Evolutionary conservation across 805 yeast genomes (phyloP), one percentile per base, ranked within the genome.

Genomic region (Metschnikowia orientalis): DNA sequence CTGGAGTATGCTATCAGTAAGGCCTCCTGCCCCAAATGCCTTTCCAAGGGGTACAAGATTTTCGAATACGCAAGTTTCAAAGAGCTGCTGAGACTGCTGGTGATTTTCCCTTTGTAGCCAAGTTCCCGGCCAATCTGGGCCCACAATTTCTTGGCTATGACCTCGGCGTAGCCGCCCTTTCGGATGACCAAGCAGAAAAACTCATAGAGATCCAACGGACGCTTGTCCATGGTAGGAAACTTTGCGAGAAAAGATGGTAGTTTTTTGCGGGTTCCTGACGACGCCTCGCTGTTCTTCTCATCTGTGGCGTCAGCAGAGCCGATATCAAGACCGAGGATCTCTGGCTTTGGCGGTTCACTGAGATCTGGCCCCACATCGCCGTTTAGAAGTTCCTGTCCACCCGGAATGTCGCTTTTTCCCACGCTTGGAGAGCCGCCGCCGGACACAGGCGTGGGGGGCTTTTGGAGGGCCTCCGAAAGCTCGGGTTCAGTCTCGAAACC

Each of bases 71-170:
- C 73, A 1, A 75, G 56, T 48, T 80, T 75, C 40, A 83, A 59
- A 1, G 87, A 72, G 10, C 87, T 73, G 9, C 86, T 77, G 27
- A 82, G 54, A 8, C 87, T 79, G 19, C 84, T 78, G 73, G 80
- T 78, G 32, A 79, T 77, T 44, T 77, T 71, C 2, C 86, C 87
- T 19, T 76, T 71, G 51, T 79, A 82, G 0, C 95, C 94, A 30
- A 86, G 59, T 46, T 84, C 95, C 34, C 88, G 66, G 9, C 90
- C 90, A 7, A 86, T 72, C 49, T 82, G 87, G 1, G 87, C 87
- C 95, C 95, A 86, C 28, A 75, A 63, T 48, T 82, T 81, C 35
- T 71, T 71, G 35, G 69, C 56, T 28, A 81, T 73, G n/a, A 85
- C 88, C 8, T 57, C 65, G 8, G 67, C 64, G 50, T 67, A 78